Conservation (phyloP, 73 alveolate species). For the Durusdinium trenchii region DNA sequence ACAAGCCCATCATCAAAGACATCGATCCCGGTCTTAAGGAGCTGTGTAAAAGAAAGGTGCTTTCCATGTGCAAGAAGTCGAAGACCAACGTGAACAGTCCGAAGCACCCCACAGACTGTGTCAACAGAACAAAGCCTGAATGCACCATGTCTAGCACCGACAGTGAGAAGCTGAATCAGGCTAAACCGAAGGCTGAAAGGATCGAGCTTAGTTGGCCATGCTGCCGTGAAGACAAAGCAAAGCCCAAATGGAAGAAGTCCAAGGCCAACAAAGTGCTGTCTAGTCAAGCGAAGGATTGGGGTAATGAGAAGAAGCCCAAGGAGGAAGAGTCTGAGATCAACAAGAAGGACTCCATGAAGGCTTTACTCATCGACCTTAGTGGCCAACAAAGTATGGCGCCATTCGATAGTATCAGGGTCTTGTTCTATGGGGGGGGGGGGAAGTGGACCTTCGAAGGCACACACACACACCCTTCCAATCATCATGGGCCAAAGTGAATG, state of each 20-base stretch:
- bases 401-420: no score
- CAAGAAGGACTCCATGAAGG: neutral
- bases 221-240: neutral
- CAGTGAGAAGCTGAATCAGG: neutral
- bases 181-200: conserved; percentile 10
- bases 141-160: neutral
- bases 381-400: no score
- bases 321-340: neutral
- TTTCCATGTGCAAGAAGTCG: conserved; percentile 9
- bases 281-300: neutral
- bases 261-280: neutral
- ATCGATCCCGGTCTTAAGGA: neutral
- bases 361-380: neutral
- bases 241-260: conserved; percentile 64
- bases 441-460: no score
- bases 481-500: no score
- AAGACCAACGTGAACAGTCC: neutral
- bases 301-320: neutral
- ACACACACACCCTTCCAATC: no score
- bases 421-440: no score
- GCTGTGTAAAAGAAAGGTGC: neutral
- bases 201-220: neutral
- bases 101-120: neutral
- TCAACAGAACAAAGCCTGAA: neutral
- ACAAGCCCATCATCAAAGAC: conserved; percentile 29